phyloP scores from a whole-genome alignment of 208 protist species.

The Acanthamoeba castellanii region DNA sequence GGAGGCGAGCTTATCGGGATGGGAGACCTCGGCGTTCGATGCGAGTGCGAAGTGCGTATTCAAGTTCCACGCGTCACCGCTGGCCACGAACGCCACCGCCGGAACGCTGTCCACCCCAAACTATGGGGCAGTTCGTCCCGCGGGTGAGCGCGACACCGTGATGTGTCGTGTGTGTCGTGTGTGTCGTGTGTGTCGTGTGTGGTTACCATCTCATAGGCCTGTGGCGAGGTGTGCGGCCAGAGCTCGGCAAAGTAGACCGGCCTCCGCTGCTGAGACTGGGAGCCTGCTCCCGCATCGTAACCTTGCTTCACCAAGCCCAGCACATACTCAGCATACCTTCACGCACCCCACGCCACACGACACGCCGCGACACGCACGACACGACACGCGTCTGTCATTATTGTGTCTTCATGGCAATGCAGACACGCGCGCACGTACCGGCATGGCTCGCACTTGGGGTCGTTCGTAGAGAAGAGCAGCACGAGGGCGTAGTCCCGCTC shows the following conservation, averaged over 20 bases:
- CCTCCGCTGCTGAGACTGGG: not conserved
- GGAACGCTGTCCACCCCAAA: not conserved
- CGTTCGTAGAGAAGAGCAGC: not conserved
- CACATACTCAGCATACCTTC: not conserved
- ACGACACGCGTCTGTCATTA: not conserved
- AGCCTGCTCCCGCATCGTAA: not conserved
- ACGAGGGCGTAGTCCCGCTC: not conserved
- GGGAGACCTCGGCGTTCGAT: not conserved
- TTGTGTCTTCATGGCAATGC: not conserved
- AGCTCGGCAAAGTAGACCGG: not conserved
- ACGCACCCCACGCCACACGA: too few relatives aligned
- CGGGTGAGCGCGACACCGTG: not conserved
- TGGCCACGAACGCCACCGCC: not conserved
- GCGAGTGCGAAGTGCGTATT: not conserved
- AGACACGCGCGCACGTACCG: not conserved
- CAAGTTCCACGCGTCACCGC: not conserved
- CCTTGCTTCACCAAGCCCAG: not conserved
- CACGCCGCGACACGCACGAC: not conserved
- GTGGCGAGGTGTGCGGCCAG: not conserved
- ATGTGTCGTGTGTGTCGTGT: too few relatives aligned
- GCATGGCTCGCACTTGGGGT: not conserved
- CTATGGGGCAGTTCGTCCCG: not conserved
- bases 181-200: not conserved
- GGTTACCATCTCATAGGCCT: not conserved
- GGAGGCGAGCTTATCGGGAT: not conserved